Evolutionary conservation across 2,329 filamentous ascomycete species (phyloP).

Genomic region (Pseudogymnoascus sp.): DNA sequence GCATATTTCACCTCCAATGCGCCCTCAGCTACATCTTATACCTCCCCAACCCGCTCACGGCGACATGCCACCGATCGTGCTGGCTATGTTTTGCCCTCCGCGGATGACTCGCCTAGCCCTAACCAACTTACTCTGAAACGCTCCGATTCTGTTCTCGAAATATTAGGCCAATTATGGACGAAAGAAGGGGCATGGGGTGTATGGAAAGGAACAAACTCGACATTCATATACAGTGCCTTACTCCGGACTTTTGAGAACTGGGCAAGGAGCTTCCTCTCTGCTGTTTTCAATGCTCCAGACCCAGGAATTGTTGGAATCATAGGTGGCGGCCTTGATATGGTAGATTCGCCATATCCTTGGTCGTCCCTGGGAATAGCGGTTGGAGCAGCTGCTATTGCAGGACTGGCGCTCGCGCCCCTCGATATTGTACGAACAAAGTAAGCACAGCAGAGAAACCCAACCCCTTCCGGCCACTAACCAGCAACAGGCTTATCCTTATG

Average conservation of each 20-base stretch:
- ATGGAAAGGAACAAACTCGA: slow-evolving; percentile 90
- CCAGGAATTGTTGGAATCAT: slow-evolving; percentile 51
- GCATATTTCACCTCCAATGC: slow-evolving; percentile 71
- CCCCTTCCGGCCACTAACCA: slow-evolving; percentile 24
- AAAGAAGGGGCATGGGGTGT: slow-evolving; percentile 86
- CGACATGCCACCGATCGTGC: slow-evolving; percentile 26
- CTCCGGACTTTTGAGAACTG: slow-evolving; percentile 86
- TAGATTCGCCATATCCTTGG: slow-evolving; percentile 78
- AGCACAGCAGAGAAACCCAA: not conserved
- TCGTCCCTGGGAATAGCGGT: slow-evolving; percentile 69
- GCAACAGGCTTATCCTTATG: slow-evolving; percentile 69
- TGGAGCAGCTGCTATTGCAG: slow-evolving; percentile 60
- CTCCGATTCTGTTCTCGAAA: slow-evolving; percentile 75
- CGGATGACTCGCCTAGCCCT: slow-evolving; percentile 35
- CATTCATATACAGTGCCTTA: slow-evolving; percentile 83
- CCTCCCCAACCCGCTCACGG: slow-evolving; percentile 32
- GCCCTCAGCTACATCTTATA: slow-evolving; percentile 34
- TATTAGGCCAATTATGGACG: slow-evolving; percentile 79
- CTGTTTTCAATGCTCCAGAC: slow-evolving; percentile 83
- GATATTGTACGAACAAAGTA: slow-evolving; percentile 77
- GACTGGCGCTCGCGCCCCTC: slow-evolving; percentile 74
- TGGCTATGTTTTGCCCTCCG: slow-evolving; percentile 26
- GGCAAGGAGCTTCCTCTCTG: slow-evolving; percentile 82
- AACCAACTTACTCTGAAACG: slow-evolving; percentile 66
- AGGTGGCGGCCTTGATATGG: slow-evolving; percentile 46